These are phyloP conservation scores for Linnemannia hyalina DNA, from an alignment of 192 early-diverging fungal genomes.

Conservation along the genomic window DNA sequence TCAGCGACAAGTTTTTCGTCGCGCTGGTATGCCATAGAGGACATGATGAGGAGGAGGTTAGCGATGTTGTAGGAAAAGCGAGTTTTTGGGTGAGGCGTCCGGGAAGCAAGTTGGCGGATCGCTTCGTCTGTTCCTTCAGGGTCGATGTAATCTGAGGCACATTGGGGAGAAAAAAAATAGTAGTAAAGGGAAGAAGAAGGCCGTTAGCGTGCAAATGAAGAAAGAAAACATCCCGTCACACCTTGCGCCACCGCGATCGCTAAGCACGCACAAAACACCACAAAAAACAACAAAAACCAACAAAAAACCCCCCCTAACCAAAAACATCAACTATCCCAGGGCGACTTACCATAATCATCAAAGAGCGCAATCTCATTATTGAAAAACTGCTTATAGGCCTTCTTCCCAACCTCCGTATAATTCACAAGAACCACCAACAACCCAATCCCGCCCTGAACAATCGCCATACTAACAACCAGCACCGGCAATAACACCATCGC, in stretches of 20 bases:
- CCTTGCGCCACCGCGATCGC: not conserved
- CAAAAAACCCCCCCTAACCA: not conserved
- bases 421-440: slow-evolving; percentile 36
- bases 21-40: slow-evolving; percentile 62
- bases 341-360: slow-evolving; percentile 43
- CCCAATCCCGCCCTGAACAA: slow-evolving; percentile 35
- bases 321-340: not conserved
- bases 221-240: too few relatives aligned
- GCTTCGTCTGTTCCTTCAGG: slow-evolving; percentile 51
- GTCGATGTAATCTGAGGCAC: slow-evolving; percentile 34
- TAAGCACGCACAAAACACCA: not conserved
- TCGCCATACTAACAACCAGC: slow-evolving; percentile 24
- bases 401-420: slow-evolving; percentile 16
- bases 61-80: slow-evolving; percentile 60
- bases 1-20: slow-evolving; percentile 59
- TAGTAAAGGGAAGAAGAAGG: not conserved
- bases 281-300: not conserved
- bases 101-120: slow-evolving; percentile 15
- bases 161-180: not conserved
- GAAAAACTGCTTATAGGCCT: slow-evolving; percentile 25
- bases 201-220: too few relatives aligned
- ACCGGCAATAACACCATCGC: slow-evolving; percentile 44
- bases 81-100: not conserved
- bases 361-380: slow-evolving; percentile 37
- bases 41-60: slow-evolving; percentile 60